These are phyloP conservation scores for Trichoderma sp. DNA, from an alignment of 2,329 filamentous ascomycete species.

Conservation along the genomic window DNA sequence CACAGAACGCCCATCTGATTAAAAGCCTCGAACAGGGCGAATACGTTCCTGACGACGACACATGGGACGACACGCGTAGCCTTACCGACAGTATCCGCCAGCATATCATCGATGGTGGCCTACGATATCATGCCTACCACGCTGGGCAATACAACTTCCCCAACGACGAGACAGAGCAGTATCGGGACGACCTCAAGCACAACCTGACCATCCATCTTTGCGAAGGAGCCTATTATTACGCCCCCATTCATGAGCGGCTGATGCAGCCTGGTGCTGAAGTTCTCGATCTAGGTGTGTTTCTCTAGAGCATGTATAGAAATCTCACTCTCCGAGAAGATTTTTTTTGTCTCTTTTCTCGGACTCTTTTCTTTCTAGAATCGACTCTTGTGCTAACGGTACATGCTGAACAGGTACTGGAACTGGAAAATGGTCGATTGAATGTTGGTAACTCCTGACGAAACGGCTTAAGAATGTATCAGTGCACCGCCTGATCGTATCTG, in stretches of 20 bases:
- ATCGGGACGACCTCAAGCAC: slow-evolving; percentile 46
- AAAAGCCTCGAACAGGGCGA: slow-evolving; percentile 40
- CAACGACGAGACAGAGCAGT: slow-evolving; percentile 47
- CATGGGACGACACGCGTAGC: slow-evolving; percentile 42
- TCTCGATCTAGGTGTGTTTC: slow-evolving; percentile 49
- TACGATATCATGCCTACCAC: slow-evolving; percentile 46
- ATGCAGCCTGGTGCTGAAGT: slow-evolving; percentile 47
- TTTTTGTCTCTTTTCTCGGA: neutral
- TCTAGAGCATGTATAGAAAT: neutral
- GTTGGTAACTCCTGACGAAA: slow-evolving; percentile 39
- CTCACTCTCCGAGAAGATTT: neutral
- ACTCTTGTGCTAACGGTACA: slow-evolving; percentile 11
- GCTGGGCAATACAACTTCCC: slow-evolving; percentile 47
- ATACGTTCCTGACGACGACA: slow-evolving; percentile 27
- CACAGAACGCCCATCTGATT: slow-evolving; percentile 36
- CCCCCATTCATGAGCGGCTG: slow-evolving; percentile 43
- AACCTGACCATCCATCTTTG: slow-evolving; percentile 43
- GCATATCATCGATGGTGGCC: slow-evolving; percentile 45
- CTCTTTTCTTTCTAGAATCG: neutral
- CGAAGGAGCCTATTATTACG: slow-evolving; percentile 45
- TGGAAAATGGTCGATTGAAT: slow-evolving; percentile 53
- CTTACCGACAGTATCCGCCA: slow-evolving; percentile 47
- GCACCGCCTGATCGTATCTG: too few species aligned
- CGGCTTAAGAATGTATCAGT: neutral
- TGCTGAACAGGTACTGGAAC: slow-evolving; percentile 49